These are phyloP conservation scores for Acacia pycnantha DNA, from an alignment of 331 rosid species.

Conservation along the genomic window DNA sequence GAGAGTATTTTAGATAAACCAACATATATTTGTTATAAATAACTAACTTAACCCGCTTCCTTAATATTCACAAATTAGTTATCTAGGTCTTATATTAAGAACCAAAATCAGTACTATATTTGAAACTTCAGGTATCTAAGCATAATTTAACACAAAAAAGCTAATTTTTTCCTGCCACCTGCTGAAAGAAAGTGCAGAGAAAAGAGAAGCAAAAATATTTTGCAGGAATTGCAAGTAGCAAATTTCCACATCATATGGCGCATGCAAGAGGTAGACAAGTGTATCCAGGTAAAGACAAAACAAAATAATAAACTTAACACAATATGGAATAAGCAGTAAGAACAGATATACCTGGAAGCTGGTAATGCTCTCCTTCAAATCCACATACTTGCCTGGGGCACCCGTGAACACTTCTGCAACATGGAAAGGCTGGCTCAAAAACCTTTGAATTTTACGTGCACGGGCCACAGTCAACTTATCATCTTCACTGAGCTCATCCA, in stretches of 20 bases:
- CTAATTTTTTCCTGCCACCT: background rate
- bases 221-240: background rate
- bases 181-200: background rate
- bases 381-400: slow-evolving; percentile 98
- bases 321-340: background rate
- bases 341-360: slow-evolving; percentile 80
- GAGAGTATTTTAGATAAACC: too few species aligned
- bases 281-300: background rate
- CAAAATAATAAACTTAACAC: background rate
- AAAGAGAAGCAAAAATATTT: background rate
- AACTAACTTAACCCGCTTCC: too few species aligned
- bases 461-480: slow-evolving; percentile 98
- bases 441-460: slow-evolving; percentile 83
- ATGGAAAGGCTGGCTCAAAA: slow-evolving; percentile 99
- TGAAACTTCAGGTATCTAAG: background rate
- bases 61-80: too few species aligned
- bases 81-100: too few species aligned
- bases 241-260: background rate
- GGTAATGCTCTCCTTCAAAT: slow-evolving; percentile 77
- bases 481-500: slow-evolving; percentile 99
- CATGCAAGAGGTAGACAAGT: background rate
- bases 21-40: too few species aligned
- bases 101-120: too few species aligned
- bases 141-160: background rate
- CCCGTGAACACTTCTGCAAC: slow-evolving; percentile 99